Conservation (phyloP, 148 eudicot species). For the Limonium bicolor region DNA sequence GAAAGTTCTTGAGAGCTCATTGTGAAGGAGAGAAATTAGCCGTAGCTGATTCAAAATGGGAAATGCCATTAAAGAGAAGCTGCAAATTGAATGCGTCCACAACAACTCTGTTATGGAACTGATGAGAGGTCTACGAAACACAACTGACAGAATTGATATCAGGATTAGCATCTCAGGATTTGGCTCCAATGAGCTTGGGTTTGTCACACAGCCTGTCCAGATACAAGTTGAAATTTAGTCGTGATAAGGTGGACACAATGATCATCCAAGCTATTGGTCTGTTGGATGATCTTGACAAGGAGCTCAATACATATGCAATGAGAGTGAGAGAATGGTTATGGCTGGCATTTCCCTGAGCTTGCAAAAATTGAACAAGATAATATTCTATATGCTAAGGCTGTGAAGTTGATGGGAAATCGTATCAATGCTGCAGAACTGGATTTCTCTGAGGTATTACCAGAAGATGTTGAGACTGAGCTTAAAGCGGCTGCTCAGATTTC, state of each 20-base stretch:
- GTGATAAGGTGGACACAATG: slow-evolving; percentile 99
- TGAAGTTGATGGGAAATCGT: slow-evolving; percentile 82
- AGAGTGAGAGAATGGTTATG: slow-evolving; percentile 98
- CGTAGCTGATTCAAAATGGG: slow-evolving; percentile 91
- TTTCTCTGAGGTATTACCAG: slow-evolving; percentile 90
- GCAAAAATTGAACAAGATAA: slow-evolving; percentile 82
- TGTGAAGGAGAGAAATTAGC: slow-evolving; percentile 75
- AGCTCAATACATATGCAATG: slow-evolving; percentile 94
- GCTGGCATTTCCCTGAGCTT: slow-evolving; percentile 99
- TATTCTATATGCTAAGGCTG: slow-evolving; percentile 72
- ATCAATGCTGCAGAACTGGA: slow-evolving; percentile 76
- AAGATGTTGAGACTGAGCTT: slow-evolving; percentile 76
- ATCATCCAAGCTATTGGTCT: slow-evolving; percentile 93
- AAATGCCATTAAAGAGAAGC: slow-evolving; percentile 79
- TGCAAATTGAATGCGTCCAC: slow-evolving; percentile 97
- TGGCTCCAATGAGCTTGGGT: slow-evolving; percentile 99
- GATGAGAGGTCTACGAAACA: slow-evolving; percentile 91
- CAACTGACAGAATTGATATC: slow-evolving; percentile 80
- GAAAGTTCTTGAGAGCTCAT: slow-evolving; percentile 72
- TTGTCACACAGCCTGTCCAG: slow-evolving; percentile 90
- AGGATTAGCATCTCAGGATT: slow-evolving; percentile 77
- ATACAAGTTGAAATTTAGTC: slow-evolving; percentile 87
- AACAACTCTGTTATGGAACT: slow-evolving; percentile 78
- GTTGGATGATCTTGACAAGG: slow-evolving; percentile 98
- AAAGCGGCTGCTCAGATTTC: slow-evolving; percentile 87